These are phyloP conservation scores for Lathyrus sativus DNA, from an alignment of 306 rosid genomes.

Conservation along the genomic window DNA sequence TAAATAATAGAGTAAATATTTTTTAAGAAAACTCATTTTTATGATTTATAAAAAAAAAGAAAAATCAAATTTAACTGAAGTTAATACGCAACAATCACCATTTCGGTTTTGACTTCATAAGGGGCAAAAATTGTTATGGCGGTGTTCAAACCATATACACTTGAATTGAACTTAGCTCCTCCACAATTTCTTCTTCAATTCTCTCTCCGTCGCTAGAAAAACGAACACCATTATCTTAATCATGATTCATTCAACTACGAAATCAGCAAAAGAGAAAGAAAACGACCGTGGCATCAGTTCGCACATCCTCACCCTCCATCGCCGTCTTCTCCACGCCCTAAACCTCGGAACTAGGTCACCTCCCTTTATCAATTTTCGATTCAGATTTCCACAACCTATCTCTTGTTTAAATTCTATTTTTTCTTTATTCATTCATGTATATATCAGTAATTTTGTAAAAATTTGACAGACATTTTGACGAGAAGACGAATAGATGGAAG, in stretches of 20 bases:
- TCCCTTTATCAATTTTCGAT: neutral
- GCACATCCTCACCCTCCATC: conserved; percentile 60
- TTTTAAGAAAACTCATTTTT: no score
- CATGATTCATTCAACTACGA: conserved; percentile 34
- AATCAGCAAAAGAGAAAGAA: conserved; percentile 53
- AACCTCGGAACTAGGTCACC: conserved; percentile 74
- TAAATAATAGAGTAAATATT: no score
- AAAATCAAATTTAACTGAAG: no score
- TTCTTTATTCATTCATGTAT: neutral
- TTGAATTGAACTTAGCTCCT: no score
- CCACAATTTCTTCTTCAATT: no score
- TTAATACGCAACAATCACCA: no score
- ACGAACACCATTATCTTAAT: no score
- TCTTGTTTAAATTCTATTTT: neutral
- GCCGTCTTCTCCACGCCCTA: conserved; percentile 72
- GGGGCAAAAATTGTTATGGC: no score
- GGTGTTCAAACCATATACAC: no score
- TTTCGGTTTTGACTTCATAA: no score
- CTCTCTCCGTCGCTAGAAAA: no score
- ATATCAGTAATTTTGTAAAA: neutral
- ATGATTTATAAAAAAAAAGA: no score
- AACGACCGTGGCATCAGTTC: conserved; percentile 45
- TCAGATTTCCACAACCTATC: neutral
- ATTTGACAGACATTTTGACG: conserved; percentile 50
- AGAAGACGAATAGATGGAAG: conserved; percentile 58